These are phyloP conservation scores for Phytopythium ostracodes DNA, from an alignment of 352 stramenopile species.

Conservation along the genomic window DNA sequence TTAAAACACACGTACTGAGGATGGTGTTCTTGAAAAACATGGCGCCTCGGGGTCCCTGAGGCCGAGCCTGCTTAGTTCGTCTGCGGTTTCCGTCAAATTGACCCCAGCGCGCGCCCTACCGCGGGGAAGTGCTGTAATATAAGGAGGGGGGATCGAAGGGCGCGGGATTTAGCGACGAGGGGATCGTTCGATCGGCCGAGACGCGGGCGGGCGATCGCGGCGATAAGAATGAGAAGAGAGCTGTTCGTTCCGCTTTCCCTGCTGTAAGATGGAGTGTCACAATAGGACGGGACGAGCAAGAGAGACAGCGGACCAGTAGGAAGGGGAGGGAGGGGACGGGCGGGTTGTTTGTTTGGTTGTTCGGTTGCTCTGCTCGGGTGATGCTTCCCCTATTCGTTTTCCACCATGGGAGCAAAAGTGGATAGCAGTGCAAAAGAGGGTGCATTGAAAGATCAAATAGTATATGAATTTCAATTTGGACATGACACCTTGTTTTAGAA, in stretches of 20 bases:
- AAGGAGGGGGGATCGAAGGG: too few species aligned
- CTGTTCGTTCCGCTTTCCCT: not conserved
- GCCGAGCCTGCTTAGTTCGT: not conserved
- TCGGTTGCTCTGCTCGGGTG: not conserved
- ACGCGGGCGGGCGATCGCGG: not conserved
- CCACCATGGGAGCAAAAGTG: not conserved
- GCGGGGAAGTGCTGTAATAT: not conserved
- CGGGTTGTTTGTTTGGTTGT: not conserved
- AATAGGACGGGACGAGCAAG: not conserved
- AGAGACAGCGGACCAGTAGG: not conserved
- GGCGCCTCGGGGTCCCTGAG: not conserved
- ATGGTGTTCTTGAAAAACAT: constrained; percentile 76
- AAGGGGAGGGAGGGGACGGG: too few species aligned
- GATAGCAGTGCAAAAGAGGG: not conserved
- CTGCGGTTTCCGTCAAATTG: not conserved
- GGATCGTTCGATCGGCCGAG: not conserved
- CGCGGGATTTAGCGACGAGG: too few species aligned
- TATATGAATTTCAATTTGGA: too few species aligned
- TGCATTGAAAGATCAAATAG: not conserved
- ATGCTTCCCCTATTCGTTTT: not conserved
- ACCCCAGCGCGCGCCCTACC: not conserved
- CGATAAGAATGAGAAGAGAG: not conserved
- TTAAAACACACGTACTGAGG: constrained; percentile 40
- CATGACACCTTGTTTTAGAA: too few species aligned
- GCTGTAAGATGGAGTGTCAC: not conserved